Percentiles rank a stretch among this genome's conserved stretches.
Conservation (phyloP, 805 yeast species). For the Saccharomyces eubayanus region DNA sequence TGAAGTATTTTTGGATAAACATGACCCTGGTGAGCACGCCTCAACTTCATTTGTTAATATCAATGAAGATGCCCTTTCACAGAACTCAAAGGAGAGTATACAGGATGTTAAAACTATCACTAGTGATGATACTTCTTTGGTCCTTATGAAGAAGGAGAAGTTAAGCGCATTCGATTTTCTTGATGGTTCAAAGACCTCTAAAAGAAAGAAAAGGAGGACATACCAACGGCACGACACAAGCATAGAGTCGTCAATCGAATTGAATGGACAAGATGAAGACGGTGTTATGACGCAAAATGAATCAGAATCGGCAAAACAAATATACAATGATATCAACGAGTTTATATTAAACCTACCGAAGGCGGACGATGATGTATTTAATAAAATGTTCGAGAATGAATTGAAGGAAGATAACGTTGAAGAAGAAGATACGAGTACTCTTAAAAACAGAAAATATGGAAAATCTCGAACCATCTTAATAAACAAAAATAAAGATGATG, state of each 20-base stretch:
- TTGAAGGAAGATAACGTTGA: neutral
- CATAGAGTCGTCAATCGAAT: constrained; percentile 28
- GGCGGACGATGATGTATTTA: neutral
- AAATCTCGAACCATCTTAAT: constrained; percentile 18
- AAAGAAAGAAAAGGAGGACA: constrained; percentile 14
- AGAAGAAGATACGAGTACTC: neutral
- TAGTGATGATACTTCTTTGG: neutral
- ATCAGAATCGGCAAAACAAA: constrained; percentile 3
- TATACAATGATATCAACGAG: constrained; percentile 1
- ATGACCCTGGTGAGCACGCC: too few relatives aligned
- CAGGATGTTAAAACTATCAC: neutral
- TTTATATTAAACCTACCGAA: constrained; percentile 4
- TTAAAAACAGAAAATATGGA: constrained; percentile 11
- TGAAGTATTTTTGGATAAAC: neutral
- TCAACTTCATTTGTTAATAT: neutral
- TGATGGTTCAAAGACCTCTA: constrained; percentile 9
- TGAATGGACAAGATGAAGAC: constrained; percentile 12
- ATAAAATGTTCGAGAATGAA: neutral
- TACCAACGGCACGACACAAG: constrained; percentile 9
- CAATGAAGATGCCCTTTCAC: neutral
- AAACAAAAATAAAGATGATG: constrained; percentile 9
- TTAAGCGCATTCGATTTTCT: constrained; percentile 19
- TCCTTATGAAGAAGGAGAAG: neutral
- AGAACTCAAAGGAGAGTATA: neutral
- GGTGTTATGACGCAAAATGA: constrained; percentile 7